Conservation (phyloP, 805 yeast genomes). For the Candida krabiensis region DNA sequence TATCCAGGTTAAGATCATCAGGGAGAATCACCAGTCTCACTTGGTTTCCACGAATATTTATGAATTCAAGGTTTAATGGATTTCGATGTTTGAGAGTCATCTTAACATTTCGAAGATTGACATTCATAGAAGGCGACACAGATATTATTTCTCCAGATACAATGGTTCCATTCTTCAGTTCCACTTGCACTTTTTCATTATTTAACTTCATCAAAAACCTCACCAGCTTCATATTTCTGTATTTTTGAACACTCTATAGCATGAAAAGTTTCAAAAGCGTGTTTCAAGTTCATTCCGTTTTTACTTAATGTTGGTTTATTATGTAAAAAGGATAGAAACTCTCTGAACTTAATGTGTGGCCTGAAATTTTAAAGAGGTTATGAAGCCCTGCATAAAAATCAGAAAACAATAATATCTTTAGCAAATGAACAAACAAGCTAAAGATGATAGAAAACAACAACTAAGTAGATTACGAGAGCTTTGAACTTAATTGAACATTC, state of each 20-base stretch:
- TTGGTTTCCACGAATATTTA: slow-evolving; percentile 86
- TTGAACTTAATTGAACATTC: too few species aligned
- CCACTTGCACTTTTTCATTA: slow-evolving; percentile 86
- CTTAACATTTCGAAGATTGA: slow-evolving; percentile 75
- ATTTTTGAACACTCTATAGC: background rate
- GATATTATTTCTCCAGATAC: slow-evolving; percentile 81
- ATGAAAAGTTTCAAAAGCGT: too few species aligned
- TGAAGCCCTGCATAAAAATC: too few species aligned
- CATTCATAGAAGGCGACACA: slow-evolving; percentile 90
- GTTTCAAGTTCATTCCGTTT: too few species aligned
- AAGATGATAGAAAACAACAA: too few species aligned
- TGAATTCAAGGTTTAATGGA: slow-evolving; percentile 69
- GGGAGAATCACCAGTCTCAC: slow-evolving; percentile 83
- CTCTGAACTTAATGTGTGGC: too few species aligned
- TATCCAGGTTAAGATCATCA: slow-evolving; percentile 76
- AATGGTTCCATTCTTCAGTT: slow-evolving; percentile 86
- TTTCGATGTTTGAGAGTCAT: slow-evolving; percentile 72
- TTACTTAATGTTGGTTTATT: too few species aligned
- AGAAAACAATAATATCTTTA: too few species aligned
- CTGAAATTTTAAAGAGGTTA: slow-evolving; percentile 9
- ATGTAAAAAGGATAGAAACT: too few species aligned
- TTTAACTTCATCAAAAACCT: slow-evolving; percentile 81
- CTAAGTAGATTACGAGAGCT: too few species aligned
- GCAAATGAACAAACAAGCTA: too few species aligned
- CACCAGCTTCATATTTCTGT: slow-evolving; percentile 52